phyloP scores from a whole-genome alignment of 371 early-diverging fungal genomes.

The Saksenaea oblongispora region DNA sequence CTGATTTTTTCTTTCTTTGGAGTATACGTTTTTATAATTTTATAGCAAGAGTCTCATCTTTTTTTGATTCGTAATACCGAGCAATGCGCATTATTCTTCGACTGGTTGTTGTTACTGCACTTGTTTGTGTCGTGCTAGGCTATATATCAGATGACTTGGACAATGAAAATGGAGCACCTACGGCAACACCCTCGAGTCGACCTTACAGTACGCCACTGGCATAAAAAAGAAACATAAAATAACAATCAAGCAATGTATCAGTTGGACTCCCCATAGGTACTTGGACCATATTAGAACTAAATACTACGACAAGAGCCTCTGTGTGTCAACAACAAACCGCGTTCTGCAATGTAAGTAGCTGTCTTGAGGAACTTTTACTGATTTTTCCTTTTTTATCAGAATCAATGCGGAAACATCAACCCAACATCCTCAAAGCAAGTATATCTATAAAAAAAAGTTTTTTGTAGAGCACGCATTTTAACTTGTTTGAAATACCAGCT shows the following conservation, averaged over 20 bases:
- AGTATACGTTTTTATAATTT: not conserved
- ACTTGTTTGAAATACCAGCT: not conserved
- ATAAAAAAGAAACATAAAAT: not conserved
- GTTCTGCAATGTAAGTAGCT: slow-evolving; percentile 16
- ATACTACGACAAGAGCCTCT: slow-evolving; percentile 1
- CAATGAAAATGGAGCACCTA: not conserved
- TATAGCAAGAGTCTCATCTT: not conserved
- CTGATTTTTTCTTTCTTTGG: not conserved
- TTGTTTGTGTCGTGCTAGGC: not conserved
- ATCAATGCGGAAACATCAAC: slow-evolving; percentile 13
- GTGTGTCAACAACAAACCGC: slow-evolving; percentile 13
- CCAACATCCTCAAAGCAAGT: slow-evolving; percentile 12
- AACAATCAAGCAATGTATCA: slow-evolving; percentile 2
- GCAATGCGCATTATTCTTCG: not conserved
- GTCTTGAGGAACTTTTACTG: not conserved
- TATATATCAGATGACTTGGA: not conserved
- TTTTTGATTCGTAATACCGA: not conserved
- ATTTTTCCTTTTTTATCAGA: not conserved
- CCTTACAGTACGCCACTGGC: slow-evolving; percentile 1
- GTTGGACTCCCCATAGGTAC: slow-evolving; percentile 15
- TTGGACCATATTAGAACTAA: slow-evolving; percentile 19
- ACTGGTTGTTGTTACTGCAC: not conserved
- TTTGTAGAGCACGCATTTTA: too few species aligned
- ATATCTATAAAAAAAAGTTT: not conserved
- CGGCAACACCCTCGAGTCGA: not conserved